Percentiles rank a stretch among this genome's conserved stretches.
phyloP scores from a whole-genome alignment of 371 early-diverging fungal genomes.

The Mortierella sp. region DNA sequence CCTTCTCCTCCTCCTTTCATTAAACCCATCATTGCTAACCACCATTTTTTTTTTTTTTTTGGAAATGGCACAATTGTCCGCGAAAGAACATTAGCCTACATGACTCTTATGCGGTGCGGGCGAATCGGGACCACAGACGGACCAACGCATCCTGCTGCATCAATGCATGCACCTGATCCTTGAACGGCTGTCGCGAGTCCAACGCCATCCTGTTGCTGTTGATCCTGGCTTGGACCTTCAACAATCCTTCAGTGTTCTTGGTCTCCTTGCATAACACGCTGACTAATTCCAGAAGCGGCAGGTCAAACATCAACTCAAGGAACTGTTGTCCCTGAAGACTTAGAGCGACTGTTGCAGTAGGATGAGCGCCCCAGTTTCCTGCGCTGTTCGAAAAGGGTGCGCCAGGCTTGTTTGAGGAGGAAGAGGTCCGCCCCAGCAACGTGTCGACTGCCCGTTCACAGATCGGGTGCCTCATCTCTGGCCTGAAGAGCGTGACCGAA shows the following conservation, averaged over 20 bases:
- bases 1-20: neutral
- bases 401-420: neutral
- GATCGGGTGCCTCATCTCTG: slow-evolving; percentile 14
- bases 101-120: slow-evolving; percentile 15
- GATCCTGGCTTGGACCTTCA: slow-evolving; percentile 28
- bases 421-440: neutral
- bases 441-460: slow-evolving; percentile 7
- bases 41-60: neutral
- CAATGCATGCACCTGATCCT: slow-evolving; percentile 35
- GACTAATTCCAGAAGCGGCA: slow-evolving; percentile 41
- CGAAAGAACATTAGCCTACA: no score
- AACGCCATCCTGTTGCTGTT: slow-evolving; percentile 48
- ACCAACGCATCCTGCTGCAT: slow-evolving; percentile 41
- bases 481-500: slow-evolving; percentile 21
- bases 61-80: no score
- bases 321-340: slow-evolving; percentile 23
- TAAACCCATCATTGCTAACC: neutral
- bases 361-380: neutral
- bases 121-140: slow-evolving; percentile 46
- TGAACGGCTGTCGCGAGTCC: slow-evolving; percentile 36
- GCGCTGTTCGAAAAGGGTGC: neutral
- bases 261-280: slow-evolving; percentile 33
- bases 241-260: slow-evolving; percentile 30
- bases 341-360: neutral
- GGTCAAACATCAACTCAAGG: slow-evolving; percentile 39